These are phyloP conservation scores for Tricholoma hemisulphureum DNA, from an alignment of 768 basidiomycete species.

Conservation along the genomic window DNA sequence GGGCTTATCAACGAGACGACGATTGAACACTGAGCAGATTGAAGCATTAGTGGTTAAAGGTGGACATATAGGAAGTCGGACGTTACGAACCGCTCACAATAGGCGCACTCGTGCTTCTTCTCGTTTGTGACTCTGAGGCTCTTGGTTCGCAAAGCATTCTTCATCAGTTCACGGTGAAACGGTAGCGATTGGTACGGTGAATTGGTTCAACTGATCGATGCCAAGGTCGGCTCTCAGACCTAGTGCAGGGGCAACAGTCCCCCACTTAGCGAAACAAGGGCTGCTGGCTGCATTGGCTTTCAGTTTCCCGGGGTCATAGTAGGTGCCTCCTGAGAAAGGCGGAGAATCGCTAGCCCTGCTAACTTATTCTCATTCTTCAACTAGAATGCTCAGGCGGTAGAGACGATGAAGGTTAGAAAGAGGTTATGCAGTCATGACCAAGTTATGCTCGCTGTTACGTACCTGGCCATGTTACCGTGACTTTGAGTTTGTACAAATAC, in stretches of 20 bases:
- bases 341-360: neutral
- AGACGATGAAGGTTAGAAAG: no score
- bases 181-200: neutral
- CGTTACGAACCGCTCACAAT: neutral
- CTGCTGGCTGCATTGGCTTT: neutral
- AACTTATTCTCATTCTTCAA: no score
- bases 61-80: neutral
- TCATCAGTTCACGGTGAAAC: conserved; percentile 3
- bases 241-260: neutral
- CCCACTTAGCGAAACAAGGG: neutral
- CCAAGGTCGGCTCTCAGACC: neutral
- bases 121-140: neutral
- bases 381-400: no score
- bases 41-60: conserved; percentile 3
- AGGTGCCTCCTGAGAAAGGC: neutral
- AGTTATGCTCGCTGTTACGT: no score
- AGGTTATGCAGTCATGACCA: no score
- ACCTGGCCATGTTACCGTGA: no score
- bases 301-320: neutral
- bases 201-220: neutral
- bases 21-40: conserved; percentile 7
- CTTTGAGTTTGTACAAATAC: no score
- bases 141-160: neutral
- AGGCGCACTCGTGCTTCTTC: neutral
- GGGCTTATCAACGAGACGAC: conserved; percentile 10